These are phyloP conservation scores for Flaveria floridana DNA, from an alignment of 140 eudicot species.

Conservation along the genomic window DNA sequence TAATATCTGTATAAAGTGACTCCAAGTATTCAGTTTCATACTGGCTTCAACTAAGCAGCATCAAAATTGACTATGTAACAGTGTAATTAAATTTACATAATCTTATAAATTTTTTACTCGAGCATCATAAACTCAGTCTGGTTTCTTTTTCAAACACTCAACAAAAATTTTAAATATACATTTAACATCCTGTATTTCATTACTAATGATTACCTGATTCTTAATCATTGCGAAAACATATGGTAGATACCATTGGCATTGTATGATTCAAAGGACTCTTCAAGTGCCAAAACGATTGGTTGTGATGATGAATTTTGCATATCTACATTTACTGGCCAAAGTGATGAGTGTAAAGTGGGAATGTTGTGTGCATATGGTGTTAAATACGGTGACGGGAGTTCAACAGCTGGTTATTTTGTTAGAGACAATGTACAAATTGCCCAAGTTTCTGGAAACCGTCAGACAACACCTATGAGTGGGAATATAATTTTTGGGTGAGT, in stretches of 20 bases:
- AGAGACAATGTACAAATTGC: conserved; percentile 45
- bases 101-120: no score
- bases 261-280: conserved; percentile 65
- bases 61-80: not conserved
- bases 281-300: conserved; percentile 47
- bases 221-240: not conserved
- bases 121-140: not conserved
- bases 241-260: conserved; percentile 48
- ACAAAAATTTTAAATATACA: not conserved
- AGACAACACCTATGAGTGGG: conserved; percentile 56
- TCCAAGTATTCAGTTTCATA: not conserved
- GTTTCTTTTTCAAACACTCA: not conserved
- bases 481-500: conserved; percentile 76
- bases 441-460: conserved; percentile 57
- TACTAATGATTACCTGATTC: not conserved
- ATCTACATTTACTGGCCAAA: conserved; percentile 34
- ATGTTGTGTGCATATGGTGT: conserved; percentile 61
- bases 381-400: conserved; percentile 90
- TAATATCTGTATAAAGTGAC: not conserved
- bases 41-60: no score
- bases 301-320: conserved; percentile 68
- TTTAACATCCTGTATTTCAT: not conserved
- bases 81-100: not conserved
- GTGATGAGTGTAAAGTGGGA: conserved; percentile 56
- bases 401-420: conserved; percentile 73